A percentile compares a stretch with the other conserved stretches of the same genome.
Evolutionary conservation across 2,329 filamentous ascomycete genomes (phyloP).

Genomic region (Lojkania enalia): DNA sequence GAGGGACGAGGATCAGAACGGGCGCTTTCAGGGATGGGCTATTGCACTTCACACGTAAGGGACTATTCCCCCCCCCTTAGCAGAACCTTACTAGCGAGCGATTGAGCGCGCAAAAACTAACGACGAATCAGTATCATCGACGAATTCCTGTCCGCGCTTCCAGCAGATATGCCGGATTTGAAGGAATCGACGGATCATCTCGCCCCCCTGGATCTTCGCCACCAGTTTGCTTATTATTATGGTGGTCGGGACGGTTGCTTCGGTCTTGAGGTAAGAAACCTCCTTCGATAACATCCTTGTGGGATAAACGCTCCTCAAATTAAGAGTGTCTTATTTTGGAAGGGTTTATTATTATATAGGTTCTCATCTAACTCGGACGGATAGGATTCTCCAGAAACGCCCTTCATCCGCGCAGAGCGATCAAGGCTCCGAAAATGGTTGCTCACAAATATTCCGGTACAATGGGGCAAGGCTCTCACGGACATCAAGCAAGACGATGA

Average conservation of each 20-base stretch:
- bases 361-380: neutral
- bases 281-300: neutral
- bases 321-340: neutral
- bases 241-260: neutral
- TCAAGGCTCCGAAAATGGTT: slow-evolving; percentile 10
- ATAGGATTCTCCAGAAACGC: slow-evolving; percentile 5
- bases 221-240: slow-evolving; percentile 6
- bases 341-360: too few species aligned
- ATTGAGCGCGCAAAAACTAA: too few species aligned
- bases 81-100: neutral
- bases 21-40: slow-evolving; percentile 24
- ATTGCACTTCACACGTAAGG: slow-evolving; percentile 14
- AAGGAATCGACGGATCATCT: slow-evolving; percentile 8
- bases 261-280: slow-evolving; percentile 3
- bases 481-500: slow-evolving; percentile 44
- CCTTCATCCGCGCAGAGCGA: slow-evolving; percentile 13
- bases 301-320: too few species aligned
- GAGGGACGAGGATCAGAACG: slow-evolving; percentile 18
- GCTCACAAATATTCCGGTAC: slow-evolving; percentile 38
- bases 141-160: slow-evolving; percentile 4
- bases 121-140: slow-evolving; percentile 8
- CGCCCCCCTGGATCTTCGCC: slow-evolving; percentile 6
- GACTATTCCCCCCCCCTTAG: neutral
- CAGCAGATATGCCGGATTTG: slow-evolving; percentile 11
- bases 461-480: slow-evolving; percentile 42